Percentiles rank a stretch among this genome's conserved stretches.
These are phyloP conservation scores for Apiospora arundinis DNA, from an alignment of 2,329 filamentous ascomycete species.

Conservation along the genomic window DNA sequence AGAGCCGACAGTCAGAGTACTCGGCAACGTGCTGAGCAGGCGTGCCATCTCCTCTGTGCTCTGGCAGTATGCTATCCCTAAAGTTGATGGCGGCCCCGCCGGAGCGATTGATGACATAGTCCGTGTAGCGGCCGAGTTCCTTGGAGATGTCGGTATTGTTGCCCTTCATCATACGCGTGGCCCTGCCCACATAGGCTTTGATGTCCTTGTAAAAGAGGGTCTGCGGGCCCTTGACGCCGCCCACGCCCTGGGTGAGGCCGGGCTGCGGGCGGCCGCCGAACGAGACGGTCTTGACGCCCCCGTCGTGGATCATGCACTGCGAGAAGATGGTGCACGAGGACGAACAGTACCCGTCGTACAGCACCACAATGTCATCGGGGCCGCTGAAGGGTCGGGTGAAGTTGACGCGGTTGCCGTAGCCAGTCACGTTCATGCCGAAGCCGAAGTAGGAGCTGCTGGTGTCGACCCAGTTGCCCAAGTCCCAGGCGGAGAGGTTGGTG, in stretches of 20 bases:
- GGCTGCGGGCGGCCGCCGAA: constrained; percentile 54
- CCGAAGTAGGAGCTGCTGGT: constrained; percentile 49
- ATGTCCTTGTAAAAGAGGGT: constrained; percentile 42
- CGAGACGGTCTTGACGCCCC: constrained; percentile 58
- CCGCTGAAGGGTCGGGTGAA: constrained; percentile 56
- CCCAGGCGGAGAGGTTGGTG: constrained; percentile 58
- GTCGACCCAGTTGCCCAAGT: constrained; percentile 51
- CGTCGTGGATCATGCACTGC: constrained; percentile 59
- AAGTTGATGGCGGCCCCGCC: constrained; percentile 44
- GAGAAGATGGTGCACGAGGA: constrained; percentile 64
- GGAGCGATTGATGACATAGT: constrained; percentile 42
- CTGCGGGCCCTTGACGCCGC: constrained; percentile 58
- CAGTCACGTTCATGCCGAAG: constrained; percentile 53
- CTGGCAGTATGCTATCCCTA: constrained; percentile 45
- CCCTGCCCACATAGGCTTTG: constrained; percentile 37
- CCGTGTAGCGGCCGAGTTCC: constrained; percentile 40
- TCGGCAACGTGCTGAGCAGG: constrained; percentile 57
- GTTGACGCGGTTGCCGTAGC: constrained; percentile 54
- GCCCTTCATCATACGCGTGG: too few relatives aligned
- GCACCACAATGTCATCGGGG: constrained; percentile 62
- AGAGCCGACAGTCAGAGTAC: constrained; percentile 56
- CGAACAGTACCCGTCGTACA: constrained; percentile 64
- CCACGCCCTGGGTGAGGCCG: constrained; percentile 59
- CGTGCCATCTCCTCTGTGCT: constrained; percentile 45
- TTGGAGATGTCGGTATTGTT: constrained; percentile 32